These are phyloP conservation scores for Boletus eberwhitei DNA, from an alignment of 768 basidiomycete genomes.

Conservation along the genomic window DNA sequence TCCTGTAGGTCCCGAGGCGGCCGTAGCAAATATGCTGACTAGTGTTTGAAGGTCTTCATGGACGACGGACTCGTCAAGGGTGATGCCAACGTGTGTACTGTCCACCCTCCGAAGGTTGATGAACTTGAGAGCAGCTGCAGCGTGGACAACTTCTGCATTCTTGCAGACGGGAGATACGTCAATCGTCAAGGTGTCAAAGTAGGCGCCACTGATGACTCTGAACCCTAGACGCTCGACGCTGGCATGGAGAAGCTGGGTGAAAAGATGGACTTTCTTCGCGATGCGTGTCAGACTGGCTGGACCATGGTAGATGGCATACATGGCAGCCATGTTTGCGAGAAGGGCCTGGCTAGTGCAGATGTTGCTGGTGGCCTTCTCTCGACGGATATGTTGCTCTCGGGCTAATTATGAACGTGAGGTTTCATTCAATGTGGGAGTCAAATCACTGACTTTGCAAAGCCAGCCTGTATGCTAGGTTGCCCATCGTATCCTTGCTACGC, in stretches of 20 bases:
- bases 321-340: slow-evolving; percentile 98
- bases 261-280: slow-evolving; percentile 85
- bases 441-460: slow-evolving; percentile 82
- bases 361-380: slow-evolving; percentile 97
- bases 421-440: neutral
- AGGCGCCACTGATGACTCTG: slow-evolving; percentile 61
- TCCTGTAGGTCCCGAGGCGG: slow-evolving; percentile 48
- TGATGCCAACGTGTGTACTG: slow-evolving; percentile 74
- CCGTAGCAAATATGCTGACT: slow-evolving; percentile 76
- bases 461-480: slow-evolving; percentile 85
- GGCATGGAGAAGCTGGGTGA: slow-evolving; percentile 72
- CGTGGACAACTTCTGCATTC: slow-evolving; percentile 63
- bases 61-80: slow-evolving; percentile 87
- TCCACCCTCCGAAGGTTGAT: slow-evolving; percentile 86
- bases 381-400: slow-evolving; percentile 94
- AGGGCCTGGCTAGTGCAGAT: slow-evolving; percentile 98
- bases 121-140: slow-evolving; percentile 54
- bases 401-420: slow-evolving; percentile 44
- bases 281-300: slow-evolving; percentile 81
- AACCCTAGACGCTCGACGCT: slow-evolving; percentile 73
- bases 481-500: slow-evolving; percentile 78
- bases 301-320: slow-evolving; percentile 98
- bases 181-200: slow-evolving; percentile 91
- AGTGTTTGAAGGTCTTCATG: slow-evolving; percentile 71
- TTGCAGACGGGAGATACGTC: slow-evolving; percentile 60